These are phyloP conservation scores for Casuarina glauca DNA, from an alignment of 306 rosid genomes.

Conservation along the genomic window DNA sequence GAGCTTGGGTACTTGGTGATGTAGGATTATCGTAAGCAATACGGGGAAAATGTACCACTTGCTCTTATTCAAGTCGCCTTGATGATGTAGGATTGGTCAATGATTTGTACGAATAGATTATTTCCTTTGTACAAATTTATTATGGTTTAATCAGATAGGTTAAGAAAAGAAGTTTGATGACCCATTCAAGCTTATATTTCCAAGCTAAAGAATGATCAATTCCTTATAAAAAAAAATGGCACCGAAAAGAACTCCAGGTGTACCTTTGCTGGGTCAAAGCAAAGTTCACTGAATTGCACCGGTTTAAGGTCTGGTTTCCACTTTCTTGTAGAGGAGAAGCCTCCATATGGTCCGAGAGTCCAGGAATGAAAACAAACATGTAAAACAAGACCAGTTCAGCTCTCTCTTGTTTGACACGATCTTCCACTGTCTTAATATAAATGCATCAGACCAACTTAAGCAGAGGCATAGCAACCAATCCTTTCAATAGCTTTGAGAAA, in stretches of 20 bases:
- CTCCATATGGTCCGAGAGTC: constrained; percentile 49
- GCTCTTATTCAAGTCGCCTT: constrained; percentile 9
- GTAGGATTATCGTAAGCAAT: too few relatives aligned
- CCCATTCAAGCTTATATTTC: constrained; percentile 24
- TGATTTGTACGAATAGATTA: not conserved
- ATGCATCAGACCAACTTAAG: constrained; percentile 30
- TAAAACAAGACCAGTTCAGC: constrained; percentile 49
- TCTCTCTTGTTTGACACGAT: constrained; percentile 30
- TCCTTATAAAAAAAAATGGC: not conserved
- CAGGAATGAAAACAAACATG: constrained; percentile 39
- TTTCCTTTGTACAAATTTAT: not conserved
- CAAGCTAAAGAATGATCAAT: constrained; percentile 13
- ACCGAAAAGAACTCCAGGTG: constrained; percentile 24
- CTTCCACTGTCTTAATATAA: constrained; percentile 29
- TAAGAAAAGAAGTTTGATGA: constrained; percentile 3
- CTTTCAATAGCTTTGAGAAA: constrained; percentile 4
- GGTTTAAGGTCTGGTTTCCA: constrained; percentile 8
- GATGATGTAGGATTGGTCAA: not conserved
- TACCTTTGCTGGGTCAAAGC: constrained; percentile 49
- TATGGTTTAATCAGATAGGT: not conserved
- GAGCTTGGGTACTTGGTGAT: too few relatives aligned
- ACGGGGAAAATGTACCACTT: not conserved
- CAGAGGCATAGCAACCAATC: constrained; percentile 26
- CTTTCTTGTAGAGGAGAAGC: constrained; percentile 12
- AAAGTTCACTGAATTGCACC: constrained; percentile 9